Percentiles rank a stretch among this genome's conserved stretches.
Conservation (phyloP, 1,284 basidiomycete genomes). For the Melampsora abietis-canadensis region DNA sequence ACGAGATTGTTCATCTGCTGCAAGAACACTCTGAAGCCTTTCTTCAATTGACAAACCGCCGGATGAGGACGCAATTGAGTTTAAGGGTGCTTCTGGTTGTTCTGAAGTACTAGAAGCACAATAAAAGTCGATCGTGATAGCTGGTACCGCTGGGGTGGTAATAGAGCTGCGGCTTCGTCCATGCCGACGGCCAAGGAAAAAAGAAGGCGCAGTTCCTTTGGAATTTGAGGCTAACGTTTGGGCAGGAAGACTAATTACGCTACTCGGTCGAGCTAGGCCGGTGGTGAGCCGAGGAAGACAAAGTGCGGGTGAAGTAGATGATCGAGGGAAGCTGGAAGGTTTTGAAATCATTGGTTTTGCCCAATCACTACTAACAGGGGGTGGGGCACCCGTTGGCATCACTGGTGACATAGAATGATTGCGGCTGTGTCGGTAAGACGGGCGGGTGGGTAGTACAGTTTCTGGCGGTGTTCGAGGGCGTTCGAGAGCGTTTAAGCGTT, state of each 20-base stretch:
- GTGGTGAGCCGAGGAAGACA: conserved; percentile 2
- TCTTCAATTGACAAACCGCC: neutral
- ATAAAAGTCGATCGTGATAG: neutral
- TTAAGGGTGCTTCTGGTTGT: neutral
- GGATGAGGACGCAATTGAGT: neutral
- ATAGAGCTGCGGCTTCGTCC: neutral
- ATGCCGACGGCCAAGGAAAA: neutral
- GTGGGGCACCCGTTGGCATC: neutral
- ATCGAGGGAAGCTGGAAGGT: neutral
- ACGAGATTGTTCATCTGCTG: conserved; percentile 10
- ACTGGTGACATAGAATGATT: neutral
- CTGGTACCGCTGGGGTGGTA: neutral
- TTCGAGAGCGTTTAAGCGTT: neutral
- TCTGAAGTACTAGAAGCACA: neutral
- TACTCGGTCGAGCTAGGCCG: neutral
- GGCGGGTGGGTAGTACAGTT: neutral
- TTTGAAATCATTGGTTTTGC: neutral
- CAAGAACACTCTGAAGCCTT: conserved; percentile 9
- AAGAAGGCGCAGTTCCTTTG: neutral
- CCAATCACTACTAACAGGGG: neutral
- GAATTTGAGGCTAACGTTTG: neutral
- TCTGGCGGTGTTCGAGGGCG: conserved; percentile 7
- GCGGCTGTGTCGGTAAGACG: conserved; percentile 1
- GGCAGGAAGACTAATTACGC: neutral
- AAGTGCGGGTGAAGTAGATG: neutral